These are phyloP conservation scores for Neocallimastix lanati DNA, from an alignment of 192 early-diverging fungal genomes.

Conservation along the genomic window DNA sequence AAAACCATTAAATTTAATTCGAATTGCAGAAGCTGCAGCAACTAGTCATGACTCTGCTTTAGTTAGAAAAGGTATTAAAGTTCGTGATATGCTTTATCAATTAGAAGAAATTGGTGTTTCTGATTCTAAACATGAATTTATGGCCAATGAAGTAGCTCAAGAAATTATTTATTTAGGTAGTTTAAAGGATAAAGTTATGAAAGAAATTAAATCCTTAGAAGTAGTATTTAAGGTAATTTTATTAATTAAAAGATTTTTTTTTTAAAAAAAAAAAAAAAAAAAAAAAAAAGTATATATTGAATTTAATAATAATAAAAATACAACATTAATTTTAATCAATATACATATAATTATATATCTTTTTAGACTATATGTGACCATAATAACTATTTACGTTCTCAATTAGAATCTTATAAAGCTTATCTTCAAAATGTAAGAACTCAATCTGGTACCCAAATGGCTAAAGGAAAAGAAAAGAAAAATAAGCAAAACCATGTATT, in stretches of 20 bases:
- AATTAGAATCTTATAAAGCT: slow-evolving; percentile 85
- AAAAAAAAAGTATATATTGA: too few species aligned
- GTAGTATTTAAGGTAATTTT: slow-evolving; percentile 53
- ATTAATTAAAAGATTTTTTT: not conserved
- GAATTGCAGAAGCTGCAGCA: slow-evolving; percentile 67
- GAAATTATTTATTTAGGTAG: slow-evolving; percentile 83
- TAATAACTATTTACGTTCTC: slow-evolving; percentile 74
- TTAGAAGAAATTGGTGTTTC: slow-evolving; percentile 60
- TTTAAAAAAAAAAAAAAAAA: too few species aligned
- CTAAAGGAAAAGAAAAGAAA: slow-evolving; percentile 17
- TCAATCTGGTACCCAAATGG: slow-evolving; percentile 29
- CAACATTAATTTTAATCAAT: too few species aligned
- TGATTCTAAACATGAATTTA: slow-evolving; percentile 44
- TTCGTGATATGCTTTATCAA: slow-evolving; percentile 80
- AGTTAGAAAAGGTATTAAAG: slow-evolving; percentile 88
- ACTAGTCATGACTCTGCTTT: slow-evolving; percentile 71
- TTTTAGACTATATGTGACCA: slow-evolving; percentile 72
- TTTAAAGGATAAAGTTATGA: slow-evolving; percentile 66
- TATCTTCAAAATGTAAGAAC: slow-evolving; percentile 86
- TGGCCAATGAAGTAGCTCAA: slow-evolving; percentile 75
- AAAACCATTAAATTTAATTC: slow-evolving; percentile 39
- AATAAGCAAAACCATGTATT: not conserved
- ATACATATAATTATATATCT: not conserved
- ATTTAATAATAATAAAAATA: too few species aligned
- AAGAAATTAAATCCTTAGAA: slow-evolving; percentile 58